Conservation (phyloP, 257 asterid genomes). For the Apocynum venetum region DNA sequence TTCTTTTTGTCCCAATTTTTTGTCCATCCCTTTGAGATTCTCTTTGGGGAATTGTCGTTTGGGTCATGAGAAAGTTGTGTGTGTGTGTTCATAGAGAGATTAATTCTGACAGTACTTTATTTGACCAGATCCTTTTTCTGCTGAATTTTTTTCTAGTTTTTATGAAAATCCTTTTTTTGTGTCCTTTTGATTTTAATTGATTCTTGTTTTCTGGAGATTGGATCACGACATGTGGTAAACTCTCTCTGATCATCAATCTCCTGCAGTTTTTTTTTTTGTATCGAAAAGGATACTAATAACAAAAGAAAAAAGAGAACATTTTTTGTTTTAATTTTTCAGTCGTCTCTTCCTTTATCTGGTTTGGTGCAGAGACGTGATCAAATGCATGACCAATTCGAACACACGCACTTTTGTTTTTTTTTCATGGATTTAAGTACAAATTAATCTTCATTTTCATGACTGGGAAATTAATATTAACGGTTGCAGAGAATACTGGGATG, state of each 20-base stretch:
- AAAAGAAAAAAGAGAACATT: no score
- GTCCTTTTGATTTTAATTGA: constrained; percentile 23
- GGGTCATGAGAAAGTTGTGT: constrained; percentile 38
- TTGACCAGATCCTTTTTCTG: constrained; percentile 52
- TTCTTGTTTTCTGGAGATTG: constrained; percentile 34
- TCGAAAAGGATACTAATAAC: neutral
- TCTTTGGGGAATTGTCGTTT: constrained; percentile 17
- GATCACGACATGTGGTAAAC: constrained; percentile 47
- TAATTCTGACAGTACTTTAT: constrained; percentile 34
- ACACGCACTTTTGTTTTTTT: neutral
- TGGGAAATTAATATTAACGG: neutral
- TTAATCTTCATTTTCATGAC: neutral
- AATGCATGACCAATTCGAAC: constrained; percentile 14
- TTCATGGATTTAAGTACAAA: no score
- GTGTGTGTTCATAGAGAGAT: constrained; percentile 4
- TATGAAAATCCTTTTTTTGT: constrained; percentile 3
- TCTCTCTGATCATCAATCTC: constrained; percentile 11
- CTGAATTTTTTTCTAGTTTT: constrained; percentile 10
- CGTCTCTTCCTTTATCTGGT: neutral
- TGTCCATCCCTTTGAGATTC: constrained; percentile 32
- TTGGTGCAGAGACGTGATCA: constrained; percentile 4
- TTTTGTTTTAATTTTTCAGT: neutral
- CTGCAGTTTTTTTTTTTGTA: constrained; percentile 15
- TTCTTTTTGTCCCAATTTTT: neutral
- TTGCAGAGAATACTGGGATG: constrained; percentile 64